Base-by-base conservation (phyloP, 2,329 filamentous ascomycete species). In the Colletotrichum spinosum region DNA sequence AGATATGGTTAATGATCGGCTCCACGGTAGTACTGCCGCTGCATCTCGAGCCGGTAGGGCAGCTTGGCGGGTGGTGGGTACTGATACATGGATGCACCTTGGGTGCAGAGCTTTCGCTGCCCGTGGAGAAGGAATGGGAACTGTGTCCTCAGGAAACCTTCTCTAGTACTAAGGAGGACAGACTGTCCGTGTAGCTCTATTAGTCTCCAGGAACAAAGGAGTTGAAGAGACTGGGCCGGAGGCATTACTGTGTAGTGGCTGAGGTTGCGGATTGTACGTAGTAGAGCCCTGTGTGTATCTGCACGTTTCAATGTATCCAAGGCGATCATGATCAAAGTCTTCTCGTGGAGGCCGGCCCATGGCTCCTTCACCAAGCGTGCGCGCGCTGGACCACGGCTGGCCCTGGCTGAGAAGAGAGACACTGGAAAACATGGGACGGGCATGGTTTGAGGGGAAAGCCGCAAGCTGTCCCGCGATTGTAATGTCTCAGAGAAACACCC, bases 1-100 rank as follows among this genome's bases (percentile, higher is more conserved):
- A 63, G 45, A 57, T 65, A 46, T 57, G 52, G 58, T 56, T 63
- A 65, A 48, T 63, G 48, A 63, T 65, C 63, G 48, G 63, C 63
- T 50, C 41, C 52, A 57, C 52, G 48, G 63, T 65, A 63, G 63
- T 46, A 63, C 57, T 55, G 58, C 42, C 42, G 62, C 48, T 65
- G 58, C 52, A 44, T 35, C 58, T 46, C 37, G 51, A 61, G n/a
- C 58, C 52, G 52, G 52, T 42, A 63, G 63, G 62, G 62, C 50
- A 65, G 56, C 58, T 61, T 61, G 62, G 57, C 58, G 25, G 45
- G 57, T 38, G 52, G 62, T 62, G 62, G 62, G 10, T 46, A 58
- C 13, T 37, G 38, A 53, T 42, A 39, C 41, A 56, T 52, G 52
- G 45, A 39, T 56, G 33, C 41, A 56, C 62, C 62, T 65, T 62